Base-by-base conservation (phyloP, 2,329 filamentous ascomycete genomes). In the Simplicillium aogashimaense region DNA sequence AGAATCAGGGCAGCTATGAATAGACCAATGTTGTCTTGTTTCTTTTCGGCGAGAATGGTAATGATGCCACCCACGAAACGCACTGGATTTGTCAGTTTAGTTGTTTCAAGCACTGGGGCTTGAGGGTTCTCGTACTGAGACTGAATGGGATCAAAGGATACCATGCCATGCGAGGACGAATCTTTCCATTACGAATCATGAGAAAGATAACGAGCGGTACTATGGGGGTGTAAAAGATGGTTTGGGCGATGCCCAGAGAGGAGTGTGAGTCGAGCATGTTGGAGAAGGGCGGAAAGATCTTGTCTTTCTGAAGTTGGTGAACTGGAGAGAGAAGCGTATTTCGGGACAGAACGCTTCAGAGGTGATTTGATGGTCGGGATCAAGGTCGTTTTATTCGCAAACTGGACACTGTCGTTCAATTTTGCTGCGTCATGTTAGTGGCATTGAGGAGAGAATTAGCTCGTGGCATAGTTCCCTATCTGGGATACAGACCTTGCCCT, bases 51-150 rank as follows among this genome's bases (percentile, higher is more conserved):
- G 30, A 53, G 41, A 36, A 56, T 50, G 18, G 50, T 47, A 31
- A 56, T 36, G 17, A 53, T 52, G 29, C 53, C 53, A 18, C 54
- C 54, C 12, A 44, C 47, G 33, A 55, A 47, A 34, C 54, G 52
- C 32, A 57, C 54, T 56, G 7, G 33, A 17, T 14, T 31, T 17
- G 12, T 31, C 10, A 40, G 32, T 29, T 18, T 35, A 7, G 13
- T n/a, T 31, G 29, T 12, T 20, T 3, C 18, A 15, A 37, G 17
- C 31, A 10, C 36, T 15, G 16, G 15, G 12, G 29, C 4, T 15
- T 17, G 14, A 17, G 7, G 38, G 16, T n/a, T 20, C 11, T 36
- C 44, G 3, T 45, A 53, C 51, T 49, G 7, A 52, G 32, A 18
- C 44, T 49, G 17, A 54, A 54, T 2, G 47, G 43, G 12, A 55